These are phyloP conservation scores for Euphorbia peplus DNA, from an alignment of 345 rosid genomes.

Conservation along the genomic window DNA sequence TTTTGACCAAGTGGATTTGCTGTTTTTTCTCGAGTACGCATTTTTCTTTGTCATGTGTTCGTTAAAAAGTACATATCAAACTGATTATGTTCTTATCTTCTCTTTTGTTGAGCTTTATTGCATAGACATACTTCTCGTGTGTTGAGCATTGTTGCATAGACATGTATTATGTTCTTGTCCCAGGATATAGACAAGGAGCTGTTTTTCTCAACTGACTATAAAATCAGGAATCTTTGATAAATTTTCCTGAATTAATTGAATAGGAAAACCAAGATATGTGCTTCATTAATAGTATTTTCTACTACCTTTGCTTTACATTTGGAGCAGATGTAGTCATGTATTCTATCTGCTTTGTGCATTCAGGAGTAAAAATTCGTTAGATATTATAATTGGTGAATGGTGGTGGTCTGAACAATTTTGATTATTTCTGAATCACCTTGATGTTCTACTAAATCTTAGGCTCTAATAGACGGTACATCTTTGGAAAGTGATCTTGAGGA, in stretches of 20 bases:
- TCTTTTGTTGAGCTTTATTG: neutral
- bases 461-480: slow-evolving; percentile 73
- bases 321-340: neutral
- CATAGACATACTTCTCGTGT: too few species aligned
- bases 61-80: neutral
- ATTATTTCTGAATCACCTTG: slow-evolving; percentile 1
- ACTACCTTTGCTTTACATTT: neutral
- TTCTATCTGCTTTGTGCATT: neutral
- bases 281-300: neutral
- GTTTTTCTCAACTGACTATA: slow-evolving; percentile 6
- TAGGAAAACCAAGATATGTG: neutral
- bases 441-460: slow-evolving; percentile 43
- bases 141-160: too few species aligned
- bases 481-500: slow-evolving; percentile 61
- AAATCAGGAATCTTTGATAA: neutral
- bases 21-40: neutral
- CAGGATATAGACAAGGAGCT: neutral
- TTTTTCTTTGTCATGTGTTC: neutral
- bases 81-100: neutral
- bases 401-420: neutral
- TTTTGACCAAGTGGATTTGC: neutral
- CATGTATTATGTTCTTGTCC: neutral
- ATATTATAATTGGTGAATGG: neutral
- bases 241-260: neutral
- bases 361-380: neutral